phyloP scores from a whole-genome alignment of 2,329 filamentous ascomycete genomes.

The Calonectria honghensis region DNA sequence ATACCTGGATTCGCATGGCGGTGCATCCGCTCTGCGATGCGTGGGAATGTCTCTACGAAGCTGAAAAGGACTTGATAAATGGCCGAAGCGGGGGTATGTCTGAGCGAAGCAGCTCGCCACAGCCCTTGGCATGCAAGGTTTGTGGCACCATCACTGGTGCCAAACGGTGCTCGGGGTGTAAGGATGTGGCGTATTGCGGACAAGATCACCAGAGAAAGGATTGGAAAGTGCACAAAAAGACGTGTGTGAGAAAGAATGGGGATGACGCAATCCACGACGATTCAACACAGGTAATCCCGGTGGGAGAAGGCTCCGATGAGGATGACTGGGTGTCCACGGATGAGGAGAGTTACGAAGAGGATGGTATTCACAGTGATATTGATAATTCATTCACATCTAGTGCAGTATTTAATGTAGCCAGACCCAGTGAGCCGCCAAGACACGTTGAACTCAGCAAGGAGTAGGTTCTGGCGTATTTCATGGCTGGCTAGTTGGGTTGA shows the following conservation, averaged over 20 bases:
- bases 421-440: too few species aligned
- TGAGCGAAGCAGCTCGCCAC: not conserved
- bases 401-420: too few species aligned
- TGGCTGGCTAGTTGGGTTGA: not conserved
- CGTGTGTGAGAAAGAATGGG: not conserved
- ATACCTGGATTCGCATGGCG: conserved; percentile 4
- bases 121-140: not conserved
- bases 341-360: not conserved
- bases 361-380: too few species aligned
- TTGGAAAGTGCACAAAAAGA: conserved; percentile 9
- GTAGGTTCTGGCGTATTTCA: too few species aligned
- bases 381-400: too few species aligned
- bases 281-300: not conserved
- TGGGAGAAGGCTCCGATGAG: not conserved
- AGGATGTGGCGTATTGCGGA: conserved; percentile 1
- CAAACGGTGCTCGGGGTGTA: not conserved
- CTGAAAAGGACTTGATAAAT: not conserved
- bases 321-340: conserved; percentile 6
- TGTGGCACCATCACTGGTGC: not conserved
- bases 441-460: too few species aligned
- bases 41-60: conserved; percentile 2
- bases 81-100: not conserved
- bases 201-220: not conserved
- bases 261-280: not conserved
- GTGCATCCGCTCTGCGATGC: not conserved